These are phyloP conservation scores for Fusarium clavum DNA, from an alignment of 2,329 filamentous ascomycete species.

Conservation along the genomic window DNA sequence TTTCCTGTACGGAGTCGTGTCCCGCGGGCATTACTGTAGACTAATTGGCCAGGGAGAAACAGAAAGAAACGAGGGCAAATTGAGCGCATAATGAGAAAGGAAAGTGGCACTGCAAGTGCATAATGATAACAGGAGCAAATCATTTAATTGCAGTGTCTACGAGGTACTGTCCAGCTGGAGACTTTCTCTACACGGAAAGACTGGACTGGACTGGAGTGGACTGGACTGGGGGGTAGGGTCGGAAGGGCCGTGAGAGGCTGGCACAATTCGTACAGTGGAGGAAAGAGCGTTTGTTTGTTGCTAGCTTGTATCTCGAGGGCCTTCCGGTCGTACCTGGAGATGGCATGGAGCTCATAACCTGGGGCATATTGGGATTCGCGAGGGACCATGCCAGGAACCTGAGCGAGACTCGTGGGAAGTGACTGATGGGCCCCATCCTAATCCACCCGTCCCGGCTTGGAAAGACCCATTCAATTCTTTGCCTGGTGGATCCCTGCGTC, in stretches of 20 bases:
- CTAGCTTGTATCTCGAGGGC: slow-evolving; percentile 39
- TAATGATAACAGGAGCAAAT: slow-evolving; percentile 21
- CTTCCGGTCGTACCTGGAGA: slow-evolving; percentile 45
- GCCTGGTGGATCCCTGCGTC: slow-evolving; percentile 34
- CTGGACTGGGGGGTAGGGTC: slow-evolving; percentile 14
- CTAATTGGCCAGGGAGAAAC: slow-evolving; percentile 27
- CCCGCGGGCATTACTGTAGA: slow-evolving; percentile 22
- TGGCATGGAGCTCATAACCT: slow-evolving; percentile 36
- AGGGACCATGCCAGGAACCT: slow-evolving; percentile 39
- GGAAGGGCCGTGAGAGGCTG: slow-evolving; percentile 41
- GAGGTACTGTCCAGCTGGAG: background rate
- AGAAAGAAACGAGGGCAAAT: slow-evolving; percentile 13
- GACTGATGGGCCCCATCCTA: slow-evolving; percentile 34
- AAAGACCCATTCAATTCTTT: slow-evolving; percentile 33
- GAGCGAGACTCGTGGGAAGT: slow-evolving; percentile 38
- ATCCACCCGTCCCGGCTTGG: slow-evolving; percentile 40
- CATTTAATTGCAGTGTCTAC: slow-evolving; percentile 24
- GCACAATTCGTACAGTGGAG: slow-evolving; percentile 46
- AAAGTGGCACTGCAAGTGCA: slow-evolving; percentile 25
- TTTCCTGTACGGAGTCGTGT: slow-evolving; percentile 34
- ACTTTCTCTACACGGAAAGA: background rate
- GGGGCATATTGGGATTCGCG: slow-evolving; percentile 42
- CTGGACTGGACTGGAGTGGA: background rate
- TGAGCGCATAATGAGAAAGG: slow-evolving; percentile 21
- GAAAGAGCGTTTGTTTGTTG: slow-evolving; percentile 29